Base-by-base conservation (phyloP, 2,329 filamentous ascomycete species). In the Diaporthe vaccinii region DNA sequence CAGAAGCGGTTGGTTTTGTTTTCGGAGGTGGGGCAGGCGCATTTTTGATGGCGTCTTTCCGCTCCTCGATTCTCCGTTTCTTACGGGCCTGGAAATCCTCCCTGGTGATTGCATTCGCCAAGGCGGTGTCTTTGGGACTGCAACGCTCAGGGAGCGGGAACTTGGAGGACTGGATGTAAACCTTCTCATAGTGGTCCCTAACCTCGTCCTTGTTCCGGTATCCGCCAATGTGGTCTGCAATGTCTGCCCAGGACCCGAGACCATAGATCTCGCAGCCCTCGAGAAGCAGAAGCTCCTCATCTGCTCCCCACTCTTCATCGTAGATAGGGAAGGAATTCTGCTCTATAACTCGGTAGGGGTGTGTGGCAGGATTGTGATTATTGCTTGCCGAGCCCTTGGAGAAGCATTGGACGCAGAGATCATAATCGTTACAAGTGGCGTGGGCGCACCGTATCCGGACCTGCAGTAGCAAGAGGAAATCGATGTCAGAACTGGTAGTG, bases 291-390 rank as follows among this genome's bases (percentile, higher is more conserved):
- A 98, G 85, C 84, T 99, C 97, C 83, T 99, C 97, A 82, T 99
- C 97, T 34, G 97, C 97, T 71, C 97, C 97, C 97, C 97, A 99
- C 81, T 98, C 96, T 75, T 91, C 90, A 78, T 96, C 93, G 81
- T 98, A 99, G 75, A 99, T 98, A 1, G 97, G 97, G 68, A 99
- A 98, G 0, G 96, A 98, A 82, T 99, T 98, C 81, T 98, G 97
- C 84, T 99, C 97, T 78, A 99, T 98, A 46, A 99, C 97, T 77
- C 95, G 93, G 83, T 93, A 99, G 20, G 95, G 89, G 84, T 99
- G 97, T 17, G 94, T 94, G 7, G 92, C 90, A 10, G 97, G 96
- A 78, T 97, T 93, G 84, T 99, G 97, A 74, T 94, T 92, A 80
- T 95, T 94, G 77, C 94, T 95, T 61, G 90, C 89, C 80, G 95